Conservation (phyloP, 345 rosid genomes). For the Hibiscus syriacus region DNA sequence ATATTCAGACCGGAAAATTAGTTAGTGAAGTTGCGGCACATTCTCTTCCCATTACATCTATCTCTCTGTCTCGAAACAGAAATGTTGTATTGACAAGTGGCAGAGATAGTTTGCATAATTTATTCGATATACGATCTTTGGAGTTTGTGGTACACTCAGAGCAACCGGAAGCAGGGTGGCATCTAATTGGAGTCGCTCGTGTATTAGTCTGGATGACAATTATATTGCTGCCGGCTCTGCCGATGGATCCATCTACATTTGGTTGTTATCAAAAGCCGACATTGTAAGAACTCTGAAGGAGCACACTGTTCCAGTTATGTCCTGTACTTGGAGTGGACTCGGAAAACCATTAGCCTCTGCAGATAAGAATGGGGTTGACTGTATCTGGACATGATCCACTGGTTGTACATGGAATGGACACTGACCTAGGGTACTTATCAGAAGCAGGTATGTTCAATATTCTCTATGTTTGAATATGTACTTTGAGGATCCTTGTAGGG, state of each 20-base stretch:
- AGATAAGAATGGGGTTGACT: constrained; percentile 73
- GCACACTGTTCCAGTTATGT: constrained; percentile 63
- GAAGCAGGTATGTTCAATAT: not conserved
- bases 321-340: constrained; percentile 91
- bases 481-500: no score
- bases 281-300: constrained; percentile 79
- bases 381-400: constrained; percentile 57
- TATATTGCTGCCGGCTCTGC: constrained; percentile 89
- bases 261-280: constrained; percentile 71
- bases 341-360: constrained; percentile 93
- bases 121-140: constrained; percentile 78
- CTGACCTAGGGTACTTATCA: not conserved
- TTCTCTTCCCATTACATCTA: constrained; percentile 69
- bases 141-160: constrained; percentile 78
- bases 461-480: not conserved
- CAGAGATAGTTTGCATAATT: constrained; percentile 85
- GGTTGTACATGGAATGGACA: not conserved
- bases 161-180: constrained; percentile 83
- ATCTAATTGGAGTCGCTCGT: constrained; percentile 95
- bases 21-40: constrained; percentile 89
- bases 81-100: constrained; percentile 75
- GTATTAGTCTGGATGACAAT: constrained; percentile 81
- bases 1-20: constrained; percentile 73
- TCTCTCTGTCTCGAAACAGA: constrained; percentile 69
- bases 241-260: constrained; percentile 73